A percentile compares a stretch with the other conserved stretches of the same genome.
Conservation (phyloP, 2,329 filamentous ascomycete species). For the Ceratocystiopsis minuta region DNA sequence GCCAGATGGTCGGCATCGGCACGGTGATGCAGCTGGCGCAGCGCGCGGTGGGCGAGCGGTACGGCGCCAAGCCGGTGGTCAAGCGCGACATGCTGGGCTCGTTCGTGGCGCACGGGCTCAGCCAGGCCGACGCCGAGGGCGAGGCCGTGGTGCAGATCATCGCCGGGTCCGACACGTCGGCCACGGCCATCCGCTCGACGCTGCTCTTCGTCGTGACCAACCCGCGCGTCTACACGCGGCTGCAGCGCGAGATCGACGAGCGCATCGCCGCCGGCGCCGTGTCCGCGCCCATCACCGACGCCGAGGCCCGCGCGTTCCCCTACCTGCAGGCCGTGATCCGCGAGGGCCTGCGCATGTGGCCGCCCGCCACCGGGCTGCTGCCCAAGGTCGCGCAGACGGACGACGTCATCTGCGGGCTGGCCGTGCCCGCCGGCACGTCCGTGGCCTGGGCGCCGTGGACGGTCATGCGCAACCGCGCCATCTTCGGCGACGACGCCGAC, state of each 20-base stretch:
- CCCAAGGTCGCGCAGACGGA: constrained; percentile 17
- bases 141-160: constrained; percentile 23
- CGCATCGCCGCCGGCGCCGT: constrained; percentile 13
- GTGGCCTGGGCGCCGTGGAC: constrained; percentile 10
- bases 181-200: constrained; percentile 13
- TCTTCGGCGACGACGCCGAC: constrained; percentile 21
- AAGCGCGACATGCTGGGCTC: constrained; percentile 21
- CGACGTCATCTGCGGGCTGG: constrained; percentile 20
- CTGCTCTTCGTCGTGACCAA: constrained; percentile 13
- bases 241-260: constrained; percentile 19
- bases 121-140: constrained; percentile 23
- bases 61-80: constrained; percentile 4
- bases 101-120: constrained; percentile 22
- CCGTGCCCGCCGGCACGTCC: constrained; percentile 27
- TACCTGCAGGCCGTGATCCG: constrained; percentile 33
- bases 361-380: constrained; percentile 20
- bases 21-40: constrained; percentile 10
- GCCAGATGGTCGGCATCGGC: constrained; percentile 7
- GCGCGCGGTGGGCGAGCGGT: constrained; percentile 8
- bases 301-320: constrained; percentile 21
- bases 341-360: constrained; percentile 28
- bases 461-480: constrained; percentile 19
- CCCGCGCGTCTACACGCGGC: constrained; percentile 11
- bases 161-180: constrained; percentile 15
- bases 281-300: constrained; percentile 17